A percentile compares a stretch with the other conserved stretches of the same genome.
Conservation (phyloP, 2,329 filamentous ascomycete species). For the Cladosporium velox region DNA sequence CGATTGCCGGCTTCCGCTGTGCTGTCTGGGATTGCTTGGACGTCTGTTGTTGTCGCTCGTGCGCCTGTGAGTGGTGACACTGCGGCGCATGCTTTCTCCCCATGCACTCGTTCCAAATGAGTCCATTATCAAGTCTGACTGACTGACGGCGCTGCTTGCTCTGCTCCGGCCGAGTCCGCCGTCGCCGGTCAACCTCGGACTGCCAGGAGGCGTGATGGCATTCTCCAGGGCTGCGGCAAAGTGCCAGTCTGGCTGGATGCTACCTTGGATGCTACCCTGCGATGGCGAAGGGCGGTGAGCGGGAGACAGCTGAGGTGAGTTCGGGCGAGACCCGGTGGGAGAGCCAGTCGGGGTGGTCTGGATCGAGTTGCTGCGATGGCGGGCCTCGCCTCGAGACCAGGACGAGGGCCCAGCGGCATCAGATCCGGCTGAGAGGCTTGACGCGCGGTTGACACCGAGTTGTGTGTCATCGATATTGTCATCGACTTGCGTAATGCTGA, state of each 20-base stretch:
- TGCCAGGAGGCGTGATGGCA: constrained; percentile 36
- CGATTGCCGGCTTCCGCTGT: background rate
- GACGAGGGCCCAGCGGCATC: constrained; percentile 8
- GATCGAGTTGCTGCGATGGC: constrained; percentile 35
- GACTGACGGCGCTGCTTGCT: constrained; percentile 69
- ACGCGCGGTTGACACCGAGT: constrained; percentile 27
- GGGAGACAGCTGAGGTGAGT: constrained; percentile 22
- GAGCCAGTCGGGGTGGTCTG: constrained; percentile 24
- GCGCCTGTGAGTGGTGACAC: constrained; percentile 62
- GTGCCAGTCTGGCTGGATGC: constrained; percentile 45
- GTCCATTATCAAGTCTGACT: constrained; percentile 77
- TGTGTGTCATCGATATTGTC: background rate
- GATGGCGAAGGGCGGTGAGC: constrained; percentile 31
- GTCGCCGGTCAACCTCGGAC: constrained; percentile 25
- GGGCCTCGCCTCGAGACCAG: constrained; percentile 20
- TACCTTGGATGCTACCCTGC: constrained; percentile 31
- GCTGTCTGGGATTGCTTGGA: background rate
- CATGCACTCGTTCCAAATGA: constrained; percentile 87
- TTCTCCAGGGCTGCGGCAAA: constrained; percentile 47
- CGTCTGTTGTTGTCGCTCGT: constrained; percentile 13
- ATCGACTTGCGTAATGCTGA: constrained; percentile 36
- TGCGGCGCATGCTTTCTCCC: constrained; percentile 88
- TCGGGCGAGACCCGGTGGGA: constrained; percentile 15
- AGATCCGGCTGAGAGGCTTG: constrained; percentile 20
- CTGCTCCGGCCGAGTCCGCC: constrained; percentile 53